Conservation (phyloP, 768 basidiomycete species). For the Agrocybe praecox region DNA sequence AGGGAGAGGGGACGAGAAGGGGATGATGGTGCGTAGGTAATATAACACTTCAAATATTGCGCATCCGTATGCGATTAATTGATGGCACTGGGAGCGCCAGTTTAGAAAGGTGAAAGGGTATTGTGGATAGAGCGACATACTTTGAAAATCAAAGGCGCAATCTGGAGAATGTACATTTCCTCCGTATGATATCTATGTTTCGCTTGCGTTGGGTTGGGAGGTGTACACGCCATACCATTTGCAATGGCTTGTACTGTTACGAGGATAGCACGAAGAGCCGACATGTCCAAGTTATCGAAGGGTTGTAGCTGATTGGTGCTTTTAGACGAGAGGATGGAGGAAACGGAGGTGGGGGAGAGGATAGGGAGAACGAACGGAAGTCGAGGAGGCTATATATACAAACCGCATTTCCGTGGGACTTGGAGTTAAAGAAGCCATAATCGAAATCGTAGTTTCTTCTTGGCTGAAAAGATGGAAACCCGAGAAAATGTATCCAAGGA, state of each 20-base stretch:
- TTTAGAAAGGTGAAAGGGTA: too few species aligned
- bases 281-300: slow-evolving; percentile 36
- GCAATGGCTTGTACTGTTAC: slow-evolving; percentile 49
- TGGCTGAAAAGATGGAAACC: background rate
- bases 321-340: background rate
- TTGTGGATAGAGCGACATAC: slow-evolving; percentile 28
- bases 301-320: background rate
- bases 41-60: slow-evolving; percentile 52
- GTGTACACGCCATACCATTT: slow-evolving; percentile 55
- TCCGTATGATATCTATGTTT: slow-evolving; percentile 57
- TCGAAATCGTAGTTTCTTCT: background rate
- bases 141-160: slow-evolving; percentile 60
- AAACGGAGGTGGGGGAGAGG: background rate
- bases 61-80: slow-evolving; percentile 50
- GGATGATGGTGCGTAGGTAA: slow-evolving; percentile 32
- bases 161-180: slow-evolving; percentile 52
- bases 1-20: slow-evolving; percentile 32
- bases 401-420: slow-evolving; percentile 12
- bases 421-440: background rate
- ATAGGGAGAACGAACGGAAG: slow-evolving; percentile 3
- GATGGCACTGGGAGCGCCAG: slow-evolving; percentile 56
- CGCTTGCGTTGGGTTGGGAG: slow-evolving; percentile 55
- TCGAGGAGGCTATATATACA: slow-evolving; percentile 17
- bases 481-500: slow-evolving; percentile 7
- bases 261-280: slow-evolving; percentile 47